These are phyloP conservation scores for Curvularia sp. DNA, from an alignment of 2,329 filamentous ascomycete species.

Conservation along the genomic window DNA sequence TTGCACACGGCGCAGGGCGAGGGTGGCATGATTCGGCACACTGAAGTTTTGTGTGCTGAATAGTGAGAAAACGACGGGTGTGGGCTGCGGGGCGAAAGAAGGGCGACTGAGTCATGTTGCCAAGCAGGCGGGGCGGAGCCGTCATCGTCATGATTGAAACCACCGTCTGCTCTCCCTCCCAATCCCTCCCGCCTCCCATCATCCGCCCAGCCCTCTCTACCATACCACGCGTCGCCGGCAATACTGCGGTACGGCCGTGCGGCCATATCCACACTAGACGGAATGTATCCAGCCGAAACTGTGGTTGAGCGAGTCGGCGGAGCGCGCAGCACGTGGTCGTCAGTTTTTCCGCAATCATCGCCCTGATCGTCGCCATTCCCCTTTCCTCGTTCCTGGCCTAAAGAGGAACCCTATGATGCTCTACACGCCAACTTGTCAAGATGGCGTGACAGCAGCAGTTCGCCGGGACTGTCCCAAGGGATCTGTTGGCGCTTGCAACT, in stretches of 20 bases:
- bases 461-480: background rate
- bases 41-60: background rate
- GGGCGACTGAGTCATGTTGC: conserved; percentile 14
- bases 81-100: conserved; percentile 5
- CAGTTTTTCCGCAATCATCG: background rate
- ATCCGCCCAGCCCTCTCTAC: background rate
- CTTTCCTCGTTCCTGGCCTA: background rate
- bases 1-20: conserved; percentile 78
- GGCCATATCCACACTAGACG: background rate
- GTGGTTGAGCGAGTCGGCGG: background rate
- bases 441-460: background rate
- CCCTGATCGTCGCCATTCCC: background rate
- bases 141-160: background rate
- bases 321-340: background rate
- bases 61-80: conserved; percentile 4
- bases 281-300: background rate
- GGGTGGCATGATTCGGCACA: conserved; percentile 69
- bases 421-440: background rate
- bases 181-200: background rate
- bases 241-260: background rate
- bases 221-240: background rate
- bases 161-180: background rate
- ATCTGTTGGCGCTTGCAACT: background rate
- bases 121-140: conserved; percentile 1
- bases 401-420: background rate